Evolutionary conservation across 805 yeast genomes (phyloP), one percentile per base, ranked within the genome.

Genomic region (Candida chilensis): DNA sequence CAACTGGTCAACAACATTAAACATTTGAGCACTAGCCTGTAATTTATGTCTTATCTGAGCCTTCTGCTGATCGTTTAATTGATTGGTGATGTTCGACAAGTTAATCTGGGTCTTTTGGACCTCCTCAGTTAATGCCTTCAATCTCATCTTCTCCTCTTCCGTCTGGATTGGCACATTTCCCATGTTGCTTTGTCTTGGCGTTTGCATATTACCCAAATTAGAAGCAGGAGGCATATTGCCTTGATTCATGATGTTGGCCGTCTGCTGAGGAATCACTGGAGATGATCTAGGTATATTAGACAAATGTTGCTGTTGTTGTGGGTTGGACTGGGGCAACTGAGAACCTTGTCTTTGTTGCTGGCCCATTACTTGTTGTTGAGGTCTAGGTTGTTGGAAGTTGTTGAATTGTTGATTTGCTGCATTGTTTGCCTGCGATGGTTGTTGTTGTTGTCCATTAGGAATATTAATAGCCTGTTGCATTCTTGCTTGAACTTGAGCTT

Each of bases 1-100:
- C 26, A 86, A 63, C 36, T 78, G 78, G 47, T 85, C 94, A 12
- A 81, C 79, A 37, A 78, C 69, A 21, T 75, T 66, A 50, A 71
- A 74, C 38, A 80, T 65, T 42, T 74, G 80, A 19, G 82, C 63
- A 18, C 72, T 60, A 25, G 63, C 65, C 27, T 60, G 63, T 41
- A 75, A 65, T 16, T 71, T 64, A 14, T 75, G 71, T 26, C 71
- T 60, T 16, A 79, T 79, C 29, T 60, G 60, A 24, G 61, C 67
- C 52, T 80, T 82, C 40, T 84, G 90, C 18, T 71, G 77, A 17
- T 67, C 72, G 1, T 78, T 54, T 30, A 86, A 59, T 27, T 66
- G 54, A 43, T 63, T 62, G 0, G 92, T 78, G 32, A 81, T 66
- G 43, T 81, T 83, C 32, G 75, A 74, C 34, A 84, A 51, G 25